phyloP scores from a whole-genome alignment of 2,329 filamentous ascomycete species.

The Dactylellina leptospora region DNA sequence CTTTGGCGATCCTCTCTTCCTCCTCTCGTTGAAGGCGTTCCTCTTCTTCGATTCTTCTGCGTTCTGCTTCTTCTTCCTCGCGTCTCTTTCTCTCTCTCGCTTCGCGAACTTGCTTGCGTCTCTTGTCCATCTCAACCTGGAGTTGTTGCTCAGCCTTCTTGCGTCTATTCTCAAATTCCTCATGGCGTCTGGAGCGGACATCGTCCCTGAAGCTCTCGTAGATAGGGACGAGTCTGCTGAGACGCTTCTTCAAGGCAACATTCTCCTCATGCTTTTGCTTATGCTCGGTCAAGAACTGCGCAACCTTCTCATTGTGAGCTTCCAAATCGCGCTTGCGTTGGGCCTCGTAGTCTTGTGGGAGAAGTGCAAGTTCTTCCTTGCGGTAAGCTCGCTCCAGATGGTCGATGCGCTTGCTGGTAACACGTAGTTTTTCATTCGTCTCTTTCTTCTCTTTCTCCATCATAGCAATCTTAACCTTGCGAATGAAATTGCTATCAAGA shows the following conservation, averaged over 20 bases:
- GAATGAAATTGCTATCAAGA: slow-evolving; percentile 87
- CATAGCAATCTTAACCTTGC: slow-evolving; percentile 92
- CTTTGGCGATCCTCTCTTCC: slow-evolving; percentile 80
- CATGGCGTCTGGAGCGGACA: slow-evolving; percentile 84
- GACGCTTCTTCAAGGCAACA: slow-evolving; percentile 90
- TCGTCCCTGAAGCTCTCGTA: slow-evolving; percentile 86
- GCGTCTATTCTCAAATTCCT: slow-evolving; percentile 94
- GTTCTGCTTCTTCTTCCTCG: slow-evolving; percentile 85
- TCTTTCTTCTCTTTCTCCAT: slow-evolving; percentile 98
- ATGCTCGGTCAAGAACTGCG: slow-evolving; percentile 78
- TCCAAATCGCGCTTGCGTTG: slow-evolving; percentile 81
- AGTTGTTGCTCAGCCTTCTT: slow-evolving; percentile 91
- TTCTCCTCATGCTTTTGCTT: slow-evolving; percentile 91
- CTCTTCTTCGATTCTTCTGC: slow-evolving; percentile 80
- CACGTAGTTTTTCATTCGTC: slow-evolving; percentile 85
- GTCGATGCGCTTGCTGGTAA: slow-evolving; percentile 94
- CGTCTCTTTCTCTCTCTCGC: slow-evolving; percentile 81
- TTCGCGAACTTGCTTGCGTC: slow-evolving; percentile 88
- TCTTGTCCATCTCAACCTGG: slow-evolving; percentile 85
- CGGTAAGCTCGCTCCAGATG: slow-evolving; percentile 97
- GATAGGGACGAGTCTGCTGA: slow-evolving; percentile 80
- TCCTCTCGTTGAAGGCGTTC: slow-evolving; percentile 82
- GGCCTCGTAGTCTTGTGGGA: slow-evolving; percentile 81
- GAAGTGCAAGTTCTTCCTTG: slow-evolving; percentile 92
- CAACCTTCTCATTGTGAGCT: slow-evolving; percentile 81